Evolutionary conservation across 2,329 filamentous ascomycete genomes (phyloP).

Genomic region (Epichloe hybrida): DNA sequence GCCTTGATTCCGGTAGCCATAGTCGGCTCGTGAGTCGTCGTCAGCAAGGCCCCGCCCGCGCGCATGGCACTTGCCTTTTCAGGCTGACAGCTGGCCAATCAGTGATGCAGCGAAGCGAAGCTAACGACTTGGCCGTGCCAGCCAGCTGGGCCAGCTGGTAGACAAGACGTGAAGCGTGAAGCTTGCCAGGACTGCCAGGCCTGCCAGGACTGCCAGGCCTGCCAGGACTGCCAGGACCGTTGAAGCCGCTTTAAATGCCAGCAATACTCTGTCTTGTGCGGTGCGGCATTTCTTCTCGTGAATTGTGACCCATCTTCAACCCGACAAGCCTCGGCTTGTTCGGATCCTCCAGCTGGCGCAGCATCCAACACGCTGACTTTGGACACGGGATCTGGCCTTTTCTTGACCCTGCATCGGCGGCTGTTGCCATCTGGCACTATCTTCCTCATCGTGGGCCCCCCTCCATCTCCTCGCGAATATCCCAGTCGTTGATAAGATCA

Average conservation of each 20-base stretch:
- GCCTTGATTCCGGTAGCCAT: slow-evolving; percentile 16
- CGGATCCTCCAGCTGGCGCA: background rate
- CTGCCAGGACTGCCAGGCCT: too few relatives aligned
- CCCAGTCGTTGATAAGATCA: background rate
- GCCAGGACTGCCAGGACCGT: background rate
- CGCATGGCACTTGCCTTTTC: background rate
- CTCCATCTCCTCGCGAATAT: background rate
- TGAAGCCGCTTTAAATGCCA: background rate
- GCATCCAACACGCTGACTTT: background rate
- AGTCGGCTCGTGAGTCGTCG: slow-evolving; percentile 10
- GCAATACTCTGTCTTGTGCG: background rate
- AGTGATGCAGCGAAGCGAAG: slow-evolving; percentile 1
- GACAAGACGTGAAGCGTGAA: too few relatives aligned
- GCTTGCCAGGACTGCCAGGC: too few relatives aligned
- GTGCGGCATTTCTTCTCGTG: background rate
- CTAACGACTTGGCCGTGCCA: too few relatives aligned
- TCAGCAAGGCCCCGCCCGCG: too few relatives aligned
- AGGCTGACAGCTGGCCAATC: slow-evolving; percentile 1
- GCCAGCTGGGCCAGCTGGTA: too few relatives aligned
- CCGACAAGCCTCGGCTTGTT: background rate
- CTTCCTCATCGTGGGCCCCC: too few relatives aligned
- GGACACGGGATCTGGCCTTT: too few relatives aligned
- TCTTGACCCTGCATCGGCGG: too few relatives aligned
- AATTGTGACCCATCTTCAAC: background rate
- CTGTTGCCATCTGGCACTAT: too few relatives aligned